Percentiles rank a stretch among this genome's conserved stretches.
phyloP scores from a whole-genome alignment of 495 filamentous ascomycete species.

The Bryoglossum gracile region DNA sequence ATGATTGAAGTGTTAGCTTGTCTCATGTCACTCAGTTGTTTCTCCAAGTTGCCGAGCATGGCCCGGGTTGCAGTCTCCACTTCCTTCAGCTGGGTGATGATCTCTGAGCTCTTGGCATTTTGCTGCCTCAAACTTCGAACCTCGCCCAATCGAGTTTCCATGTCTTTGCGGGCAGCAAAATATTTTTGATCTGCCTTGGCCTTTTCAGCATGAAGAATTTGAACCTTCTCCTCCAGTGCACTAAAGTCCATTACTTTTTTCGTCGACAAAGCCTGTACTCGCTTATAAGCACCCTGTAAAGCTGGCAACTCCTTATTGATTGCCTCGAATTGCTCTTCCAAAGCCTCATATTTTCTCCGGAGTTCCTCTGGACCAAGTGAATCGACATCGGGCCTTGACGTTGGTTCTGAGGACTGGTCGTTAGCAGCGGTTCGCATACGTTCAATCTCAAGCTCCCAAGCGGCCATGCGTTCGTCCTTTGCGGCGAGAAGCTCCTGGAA shows the following conservation, averaged over 20 bases:
- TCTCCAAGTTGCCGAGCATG: slow-evolving; percentile 77
- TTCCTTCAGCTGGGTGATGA: slow-evolving; percentile 88
- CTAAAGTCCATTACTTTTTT: slow-evolving; percentile 75
- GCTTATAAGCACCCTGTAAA: slow-evolving; percentile 82
- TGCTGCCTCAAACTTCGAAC: slow-evolving; percentile 70
- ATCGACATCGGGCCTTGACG: slow-evolving; percentile 43
- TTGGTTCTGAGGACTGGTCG: slow-evolving; percentile 28
- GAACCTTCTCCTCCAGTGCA: slow-evolving; percentile 70
- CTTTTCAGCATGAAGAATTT: slow-evolving; percentile 75
- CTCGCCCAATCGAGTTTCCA: slow-evolving; percentile 72
- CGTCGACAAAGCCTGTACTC: slow-evolving; percentile 70
- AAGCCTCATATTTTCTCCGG: slow-evolving; percentile 57
- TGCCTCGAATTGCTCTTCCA: slow-evolving; percentile 72
- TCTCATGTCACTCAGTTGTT: slow-evolving; percentile 75
- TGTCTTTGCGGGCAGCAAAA: slow-evolving; percentile 88
- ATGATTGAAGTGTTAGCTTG: slow-evolving; percentile 61
- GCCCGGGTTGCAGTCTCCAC: slow-evolving; percentile 56
- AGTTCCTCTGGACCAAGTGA: slow-evolving; percentile 58
- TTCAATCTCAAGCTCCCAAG: slow-evolving; percentile 75
- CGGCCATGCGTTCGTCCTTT: slow-evolving; percentile 63
- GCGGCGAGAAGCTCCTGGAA: slow-evolving; percentile 72
- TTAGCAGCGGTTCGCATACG: slow-evolving; percentile 52
- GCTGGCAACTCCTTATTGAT: slow-evolving; percentile 80
- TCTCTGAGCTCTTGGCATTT: slow-evolving; percentile 85
- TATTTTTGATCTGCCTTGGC: slow-evolving; percentile 96